Percentiles rank a stretch among this genome's conserved stretches.
Evolutionary conservation across 2,329 filamentous ascomycete genomes (phyloP).

Genomic region (Stemphylium lycopersici): DNA sequence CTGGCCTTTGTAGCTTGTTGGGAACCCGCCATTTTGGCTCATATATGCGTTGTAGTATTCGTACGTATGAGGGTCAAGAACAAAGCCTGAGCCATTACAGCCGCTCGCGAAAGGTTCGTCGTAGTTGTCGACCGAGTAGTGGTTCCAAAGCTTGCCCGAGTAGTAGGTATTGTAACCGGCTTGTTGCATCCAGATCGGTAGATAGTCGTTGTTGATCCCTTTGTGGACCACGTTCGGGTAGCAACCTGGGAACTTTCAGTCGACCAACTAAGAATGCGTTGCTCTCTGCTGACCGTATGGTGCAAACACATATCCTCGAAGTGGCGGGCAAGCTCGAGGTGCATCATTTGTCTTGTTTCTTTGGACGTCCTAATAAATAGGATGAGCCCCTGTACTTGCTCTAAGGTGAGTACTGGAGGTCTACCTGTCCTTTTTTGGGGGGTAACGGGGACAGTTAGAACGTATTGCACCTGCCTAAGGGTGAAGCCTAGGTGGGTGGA

Average conservation of each 20-base stretch:
- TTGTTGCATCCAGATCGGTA: constrained; percentile 70
- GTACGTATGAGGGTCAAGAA: constrained; percentile 66
- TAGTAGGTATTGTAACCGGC: constrained; percentile 74
- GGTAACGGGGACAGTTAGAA: too few relatives aligned
- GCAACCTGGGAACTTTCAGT: constrained; percentile 49
- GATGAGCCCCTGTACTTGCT: too few relatives aligned
- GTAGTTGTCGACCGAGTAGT: constrained; percentile 65
- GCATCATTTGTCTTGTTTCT: too few relatives aligned
- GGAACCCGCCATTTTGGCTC: constrained; percentile 63
- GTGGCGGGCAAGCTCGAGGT: too few relatives aligned
- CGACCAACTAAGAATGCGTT: too few relatives aligned
- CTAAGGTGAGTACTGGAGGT: too few relatives aligned
- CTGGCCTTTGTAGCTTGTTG: constrained; percentile 61
- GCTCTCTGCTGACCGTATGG: neutral
- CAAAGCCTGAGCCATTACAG: constrained; percentile 64
- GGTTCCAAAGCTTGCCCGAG: constrained; percentile 71
- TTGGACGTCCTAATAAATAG: too few relatives aligned
- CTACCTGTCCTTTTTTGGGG: too few relatives aligned
- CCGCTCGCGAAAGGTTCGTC: constrained; percentile 62
- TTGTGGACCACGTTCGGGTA: constrained; percentile 69
- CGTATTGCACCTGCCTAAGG: too few relatives aligned
- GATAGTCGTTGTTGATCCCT: constrained; percentile 68
- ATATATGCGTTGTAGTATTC: constrained; percentile 69
- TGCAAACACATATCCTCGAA: neutral
- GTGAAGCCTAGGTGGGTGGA: too few relatives aligned